Conservation (phyloP, 306 rosid species). For the Lithocarpus polystachyus region DNA sequence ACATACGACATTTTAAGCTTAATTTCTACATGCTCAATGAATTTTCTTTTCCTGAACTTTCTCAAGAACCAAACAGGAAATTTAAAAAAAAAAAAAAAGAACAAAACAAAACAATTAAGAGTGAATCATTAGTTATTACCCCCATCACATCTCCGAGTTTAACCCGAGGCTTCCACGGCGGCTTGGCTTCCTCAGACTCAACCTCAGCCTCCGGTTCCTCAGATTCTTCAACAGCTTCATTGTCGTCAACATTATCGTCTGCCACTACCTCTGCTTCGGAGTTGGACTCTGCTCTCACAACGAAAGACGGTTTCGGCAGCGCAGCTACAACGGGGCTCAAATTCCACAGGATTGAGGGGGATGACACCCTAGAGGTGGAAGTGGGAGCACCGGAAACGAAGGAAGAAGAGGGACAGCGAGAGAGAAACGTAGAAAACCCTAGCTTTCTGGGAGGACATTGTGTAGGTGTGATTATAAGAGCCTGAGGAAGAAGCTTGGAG, state of each 20-base stretch:
- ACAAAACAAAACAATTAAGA: background rate
- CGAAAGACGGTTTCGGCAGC: slow-evolving; percentile 31
- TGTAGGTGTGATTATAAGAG: slow-evolving; percentile 44
- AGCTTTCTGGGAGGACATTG: slow-evolving; percentile 36
- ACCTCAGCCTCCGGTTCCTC: slow-evolving; percentile 34
- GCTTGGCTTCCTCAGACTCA: slow-evolving; percentile 39
- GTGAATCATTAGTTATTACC: slow-evolving; percentile 47
- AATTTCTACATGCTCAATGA: background rate
- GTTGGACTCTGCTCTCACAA: slow-evolving; percentile 54
- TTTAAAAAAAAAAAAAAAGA: background rate
- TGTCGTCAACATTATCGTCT: slow-evolving; percentile 26
- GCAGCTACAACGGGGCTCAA: slow-evolving; percentile 36
- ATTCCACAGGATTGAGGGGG: slow-evolving; percentile 41
- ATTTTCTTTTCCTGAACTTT: background rate
- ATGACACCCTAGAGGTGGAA: slow-evolving; percentile 37
- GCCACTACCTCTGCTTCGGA: slow-evolving; percentile 24
- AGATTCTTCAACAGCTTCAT: slow-evolving; percentile 28
- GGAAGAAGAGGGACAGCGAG: slow-evolving; percentile 33
- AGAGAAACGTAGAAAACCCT: slow-evolving; percentile 29
- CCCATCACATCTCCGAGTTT: slow-evolving; percentile 98
- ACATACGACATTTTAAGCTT: no score
- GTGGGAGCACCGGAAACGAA: slow-evolving; percentile 25
- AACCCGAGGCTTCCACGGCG: slow-evolving; percentile 61
- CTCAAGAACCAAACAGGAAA: background rate
- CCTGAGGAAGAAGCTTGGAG: slow-evolving; percentile 70